These are phyloP conservation scores for Atkinsonella texensis DNA, from an alignment of 2,329 filamentous ascomycete genomes.

Conservation along the genomic window DNA sequence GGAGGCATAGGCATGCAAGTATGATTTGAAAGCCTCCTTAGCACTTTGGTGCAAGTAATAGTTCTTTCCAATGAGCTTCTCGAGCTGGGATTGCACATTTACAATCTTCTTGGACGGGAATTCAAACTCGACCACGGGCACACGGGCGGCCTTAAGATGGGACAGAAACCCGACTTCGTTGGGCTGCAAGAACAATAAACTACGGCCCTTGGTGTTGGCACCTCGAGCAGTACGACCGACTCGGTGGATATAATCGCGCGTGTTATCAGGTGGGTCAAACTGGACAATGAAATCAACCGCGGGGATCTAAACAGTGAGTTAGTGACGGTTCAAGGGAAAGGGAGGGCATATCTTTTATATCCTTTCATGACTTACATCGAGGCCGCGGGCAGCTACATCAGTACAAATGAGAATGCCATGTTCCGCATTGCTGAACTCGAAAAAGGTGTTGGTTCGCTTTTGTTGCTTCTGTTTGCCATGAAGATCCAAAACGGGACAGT, in stretches of 20 bases:
- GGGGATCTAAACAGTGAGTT: constrained; percentile 49
- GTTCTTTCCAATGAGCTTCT: constrained; percentile 88
- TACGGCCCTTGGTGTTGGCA: constrained; percentile 69
- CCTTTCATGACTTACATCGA: constrained; percentile 52
- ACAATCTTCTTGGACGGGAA: constrained; percentile 86
- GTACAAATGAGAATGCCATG: constrained; percentile 89
- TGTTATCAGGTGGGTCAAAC: constrained; percentile 88
- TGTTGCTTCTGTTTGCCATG: constrained; percentile 98
- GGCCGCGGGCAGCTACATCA: constrained; percentile 85
- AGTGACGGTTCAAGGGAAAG: neutral
- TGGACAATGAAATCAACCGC: constrained; percentile 95
- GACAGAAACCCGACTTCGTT: constrained; percentile 85
- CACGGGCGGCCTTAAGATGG: constrained; percentile 80
- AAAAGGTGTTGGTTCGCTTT: constrained; percentile 97
- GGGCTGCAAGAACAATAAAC: constrained; percentile 86
- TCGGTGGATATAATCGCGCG: constrained; percentile 85
- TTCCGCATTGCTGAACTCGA: constrained; percentile 72
- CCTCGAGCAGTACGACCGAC: constrained; percentile 91
- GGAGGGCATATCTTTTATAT: neutral
- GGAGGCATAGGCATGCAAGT: constrained; percentile 88
- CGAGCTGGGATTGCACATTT: constrained; percentile 81
- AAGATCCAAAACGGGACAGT: constrained; percentile 74
- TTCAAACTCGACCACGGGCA: constrained; percentile 93
- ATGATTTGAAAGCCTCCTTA: constrained; percentile 72
- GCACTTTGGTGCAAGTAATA: constrained; percentile 90